Percentiles rank a stretch among this genome's conserved stretches.
These are phyloP conservation scores for Luffa aegyptiaca DNA, from an alignment of 306 rosid genomes.

Conservation along the genomic window DNA sequence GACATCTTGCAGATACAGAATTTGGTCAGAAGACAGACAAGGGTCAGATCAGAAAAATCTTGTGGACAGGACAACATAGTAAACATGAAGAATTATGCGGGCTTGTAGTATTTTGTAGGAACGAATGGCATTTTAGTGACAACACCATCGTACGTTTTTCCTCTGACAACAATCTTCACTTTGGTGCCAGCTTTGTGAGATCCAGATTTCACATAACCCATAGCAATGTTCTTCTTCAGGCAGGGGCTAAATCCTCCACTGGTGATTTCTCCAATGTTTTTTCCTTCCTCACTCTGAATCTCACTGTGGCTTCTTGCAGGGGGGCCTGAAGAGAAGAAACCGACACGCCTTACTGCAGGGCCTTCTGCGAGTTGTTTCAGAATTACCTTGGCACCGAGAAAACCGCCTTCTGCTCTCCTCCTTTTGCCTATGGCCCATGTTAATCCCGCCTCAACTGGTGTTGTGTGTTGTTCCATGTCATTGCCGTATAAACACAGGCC, in stretches of 20 bases:
- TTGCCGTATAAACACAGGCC: constrained; percentile 90
- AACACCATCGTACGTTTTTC: constrained; percentile 79
- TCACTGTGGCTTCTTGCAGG: constrained; percentile 96
- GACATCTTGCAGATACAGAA: constrained; percentile 16
- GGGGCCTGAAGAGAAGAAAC: constrained; percentile 84
- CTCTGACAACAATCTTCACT: constrained; percentile 75
- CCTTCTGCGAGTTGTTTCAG: constrained; percentile 77
- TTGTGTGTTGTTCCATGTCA: constrained; percentile 83
- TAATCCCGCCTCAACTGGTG: constrained; percentile 95
- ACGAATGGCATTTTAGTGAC: constrained; percentile 96
- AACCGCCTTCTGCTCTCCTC: constrained; percentile 96
- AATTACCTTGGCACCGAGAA: constrained; percentile 80
- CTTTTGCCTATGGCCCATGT: constrained; percentile 97
- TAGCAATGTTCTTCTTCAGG: constrained; percentile 90
- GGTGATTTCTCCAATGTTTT: constrained; percentile 80
- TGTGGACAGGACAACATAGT: constrained; percentile 6
- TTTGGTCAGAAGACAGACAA: constrained; percentile 12
- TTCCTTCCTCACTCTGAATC: constrained; percentile 75
- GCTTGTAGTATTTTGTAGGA: constrained; percentile 94
- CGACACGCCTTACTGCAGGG: constrained; percentile 77
- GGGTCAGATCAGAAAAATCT: constrained; percentile 8
- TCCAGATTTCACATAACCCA: constrained; percentile 97
- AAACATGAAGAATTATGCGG: constrained; percentile 32
- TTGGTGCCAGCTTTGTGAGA: constrained; percentile 91
- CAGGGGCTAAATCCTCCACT: constrained; percentile 99